Conservation (phyloP, 2,329 filamentous ascomycete genomes). For the Pseudofabraea citricarpa region DNA sequence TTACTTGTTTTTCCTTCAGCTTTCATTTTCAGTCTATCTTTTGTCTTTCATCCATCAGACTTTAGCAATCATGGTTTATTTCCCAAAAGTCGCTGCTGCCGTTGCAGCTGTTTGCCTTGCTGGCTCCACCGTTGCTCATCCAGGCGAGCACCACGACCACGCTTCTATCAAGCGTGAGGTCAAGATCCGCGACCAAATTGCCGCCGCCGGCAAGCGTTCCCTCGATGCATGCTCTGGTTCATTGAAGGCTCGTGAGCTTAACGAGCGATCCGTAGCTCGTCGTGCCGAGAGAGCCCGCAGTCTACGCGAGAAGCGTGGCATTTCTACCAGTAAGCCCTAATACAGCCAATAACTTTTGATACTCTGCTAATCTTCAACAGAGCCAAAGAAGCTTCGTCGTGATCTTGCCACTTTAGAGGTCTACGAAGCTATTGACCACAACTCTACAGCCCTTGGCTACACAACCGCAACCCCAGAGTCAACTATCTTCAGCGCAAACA, state of each 20-base stretch:
- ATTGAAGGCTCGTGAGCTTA: conserved; percentile 30
- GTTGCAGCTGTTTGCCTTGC: conserved; percentile 14
- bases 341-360: neutral
- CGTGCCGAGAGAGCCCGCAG: conserved; percentile 27
- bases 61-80: conserved; percentile 14
- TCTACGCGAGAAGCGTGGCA: conserved; percentile 27
- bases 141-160: conserved; percentile 15
- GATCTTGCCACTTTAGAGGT: conserved; percentile 17
- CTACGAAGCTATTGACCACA: conserved; percentile 17
- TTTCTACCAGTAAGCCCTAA: conserved; percentile 9
- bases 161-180: conserved; percentile 17
- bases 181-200: conserved; percentile 16
- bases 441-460: conserved; percentile 21
- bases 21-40: neutral
- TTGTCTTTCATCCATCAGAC: neutral
- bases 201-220: conserved; percentile 15
- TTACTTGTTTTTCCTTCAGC: conserved; percentile 1
- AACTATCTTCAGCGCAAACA: conserved; percentile 37
- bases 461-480: conserved; percentile 28
- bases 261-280: conserved; percentile 28
- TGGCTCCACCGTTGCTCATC: conserved; percentile 14
- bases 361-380: conserved; percentile 3
- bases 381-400: conserved; percentile 17
- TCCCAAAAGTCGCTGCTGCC: conserved; percentile 15
- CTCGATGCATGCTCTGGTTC: conserved; percentile 31